Percentiles rank a stretch among this genome's conserved stretches.
Conservation (phyloP, 495 filamentous ascomycete species). For the Lasiosphaeria ovina region DNA sequence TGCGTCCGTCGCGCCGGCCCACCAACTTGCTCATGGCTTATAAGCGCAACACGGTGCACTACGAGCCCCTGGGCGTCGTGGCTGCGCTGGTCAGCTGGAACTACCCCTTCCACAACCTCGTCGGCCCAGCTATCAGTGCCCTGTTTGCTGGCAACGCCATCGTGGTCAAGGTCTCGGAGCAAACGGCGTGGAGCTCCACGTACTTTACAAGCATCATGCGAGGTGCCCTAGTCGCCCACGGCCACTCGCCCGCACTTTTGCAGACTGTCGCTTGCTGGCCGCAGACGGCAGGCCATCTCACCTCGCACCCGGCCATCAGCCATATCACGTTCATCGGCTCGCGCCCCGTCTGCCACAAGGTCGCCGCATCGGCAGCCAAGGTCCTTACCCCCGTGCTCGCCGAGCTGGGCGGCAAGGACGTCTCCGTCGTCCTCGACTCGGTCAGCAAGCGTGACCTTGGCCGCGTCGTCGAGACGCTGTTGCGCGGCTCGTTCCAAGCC, state of each 20-base stretch:
- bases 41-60: slow-evolving; percentile 86
- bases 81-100: slow-evolving; percentile 96
- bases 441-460: slow-evolving; percentile 59
- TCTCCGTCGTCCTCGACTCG: slow-evolving; percentile 85
- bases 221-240: slow-evolving; percentile 76
- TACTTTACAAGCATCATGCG: slow-evolving; percentile 79
- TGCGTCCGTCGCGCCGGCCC: slow-evolving; percentile 68
- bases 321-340: slow-evolving; percentile 99
- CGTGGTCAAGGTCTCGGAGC: slow-evolving; percentile 88
- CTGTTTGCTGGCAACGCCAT: slow-evolving; percentile 93
- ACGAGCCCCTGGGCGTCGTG: slow-evolving; percentile 91
- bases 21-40: slow-evolving; percentile 91
- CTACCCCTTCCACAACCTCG: slow-evolving; percentile 91
- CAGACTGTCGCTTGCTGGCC: slow-evolving; percentile 89
- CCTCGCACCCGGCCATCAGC: slow-evolving; percentile 75
- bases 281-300: slow-evolving; percentile 73
- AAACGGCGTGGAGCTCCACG: slow-evolving; percentile 82
- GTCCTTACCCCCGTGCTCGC: slow-evolving; percentile 78
- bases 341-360: slow-evolving; percentile 78
- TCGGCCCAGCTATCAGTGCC: slow-evolving; percentile 85
- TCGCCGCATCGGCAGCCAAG: slow-evolving; percentile 82
- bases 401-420: slow-evolving; percentile 95
- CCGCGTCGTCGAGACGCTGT: slow-evolving; percentile 72
- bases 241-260: slow-evolving; percentile 78
- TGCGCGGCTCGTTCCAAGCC: slow-evolving; percentile 92